Conservation (phyloP, 83 land plant species). For the Diphasiastrum complanatum region DNA sequence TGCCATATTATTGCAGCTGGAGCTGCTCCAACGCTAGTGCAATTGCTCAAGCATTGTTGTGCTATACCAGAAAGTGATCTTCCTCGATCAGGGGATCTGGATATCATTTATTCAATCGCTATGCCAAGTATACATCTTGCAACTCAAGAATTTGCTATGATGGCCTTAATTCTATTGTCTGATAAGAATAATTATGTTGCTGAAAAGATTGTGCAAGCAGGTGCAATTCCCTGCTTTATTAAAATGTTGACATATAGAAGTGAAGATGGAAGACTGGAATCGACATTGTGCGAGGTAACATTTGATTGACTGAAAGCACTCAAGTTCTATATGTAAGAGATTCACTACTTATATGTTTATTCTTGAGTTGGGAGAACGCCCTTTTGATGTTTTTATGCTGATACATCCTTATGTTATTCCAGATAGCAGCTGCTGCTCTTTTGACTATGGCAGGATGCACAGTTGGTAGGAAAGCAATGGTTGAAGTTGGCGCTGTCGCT, state of each 20-base stretch:
- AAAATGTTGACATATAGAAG: not conserved
- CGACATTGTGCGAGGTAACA: too few species aligned
- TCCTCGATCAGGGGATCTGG: not conserved
- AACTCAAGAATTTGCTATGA: conserved; percentile 26
- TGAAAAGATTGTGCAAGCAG: conserved; percentile 25
- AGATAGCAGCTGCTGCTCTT: conserved; percentile 29
- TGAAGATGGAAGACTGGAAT: not conserved
- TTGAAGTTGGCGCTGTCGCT: conserved; percentile 16
- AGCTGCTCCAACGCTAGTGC: conserved; percentile 19
- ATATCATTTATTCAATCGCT: not conserved
- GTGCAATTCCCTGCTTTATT: conserved; percentile 13
- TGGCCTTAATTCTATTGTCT: conserved; percentile 22
- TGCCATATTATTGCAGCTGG: conserved; percentile 4
- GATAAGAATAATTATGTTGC: conserved; percentile 15
- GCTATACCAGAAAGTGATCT: not conserved
- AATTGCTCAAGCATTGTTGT: conserved; percentile 3
- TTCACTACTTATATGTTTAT: not conserved
- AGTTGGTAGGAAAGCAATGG: conserved; percentile 19
- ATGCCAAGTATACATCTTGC: conserved; percentile 13
- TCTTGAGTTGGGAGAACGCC: not conserved
- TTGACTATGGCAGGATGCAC: conserved; percentile 19
- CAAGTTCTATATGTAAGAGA: not conserved
- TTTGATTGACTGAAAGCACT: too few species aligned
- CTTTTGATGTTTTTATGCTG: not conserved
- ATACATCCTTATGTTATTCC: not conserved